phyloP scores from a whole-genome alignment of 2,329 filamentous ascomycete species.

The Capronia americana region DNA sequence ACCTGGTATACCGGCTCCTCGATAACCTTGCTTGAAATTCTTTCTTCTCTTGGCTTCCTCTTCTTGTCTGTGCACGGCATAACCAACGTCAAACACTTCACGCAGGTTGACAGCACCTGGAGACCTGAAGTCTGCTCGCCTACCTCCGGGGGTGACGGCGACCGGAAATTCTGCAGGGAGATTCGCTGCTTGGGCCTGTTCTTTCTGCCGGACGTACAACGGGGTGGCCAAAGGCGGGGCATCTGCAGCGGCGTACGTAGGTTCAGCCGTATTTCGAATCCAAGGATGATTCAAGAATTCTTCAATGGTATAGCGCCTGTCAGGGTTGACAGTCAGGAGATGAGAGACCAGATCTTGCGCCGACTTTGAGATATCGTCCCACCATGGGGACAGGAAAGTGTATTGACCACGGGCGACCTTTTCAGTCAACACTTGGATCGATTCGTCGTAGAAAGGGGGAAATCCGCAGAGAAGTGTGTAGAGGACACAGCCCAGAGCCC shows the following conservation, averaged over 20 bases:
- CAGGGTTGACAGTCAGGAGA: slow-evolving; percentile 89
- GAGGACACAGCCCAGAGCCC: slow-evolving; percentile 93
- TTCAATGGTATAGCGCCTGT: slow-evolving; percentile 90
- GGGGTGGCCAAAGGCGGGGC: slow-evolving; percentile 76
- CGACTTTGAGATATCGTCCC: slow-evolving; percentile 96
- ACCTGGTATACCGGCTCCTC: slow-evolving; percentile 60
- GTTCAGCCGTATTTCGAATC: slow-evolving; percentile 76
- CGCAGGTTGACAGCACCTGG: slow-evolving; percentile 93
- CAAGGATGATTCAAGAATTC: slow-evolving; percentile 96
- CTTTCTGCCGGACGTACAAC: slow-evolving; percentile 64
- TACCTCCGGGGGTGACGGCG: slow-evolving; percentile 57
- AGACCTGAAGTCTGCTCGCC: slow-evolving; percentile 88
- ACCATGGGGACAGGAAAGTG: slow-evolving; percentile 98
- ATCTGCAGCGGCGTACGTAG: slow-evolving; percentile 70
- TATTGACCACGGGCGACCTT: slow-evolving; percentile 97
- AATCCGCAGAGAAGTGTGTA: slow-evolving; percentile 98
- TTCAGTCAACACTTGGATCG: slow-evolving; percentile 93
- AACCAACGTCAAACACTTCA: slow-evolving; percentile 98
- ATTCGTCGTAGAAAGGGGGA: slow-evolving; percentile 95
- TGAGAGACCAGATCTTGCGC: slow-evolving; percentile 95
- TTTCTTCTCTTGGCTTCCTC: slow-evolving; percentile 93
- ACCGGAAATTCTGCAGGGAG: slow-evolving; percentile 58
- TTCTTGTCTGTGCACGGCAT: slow-evolving; percentile 94
- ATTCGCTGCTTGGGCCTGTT: slow-evolving; percentile 58
- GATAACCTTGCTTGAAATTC: slow-evolving; percentile 74